These are phyloP conservation scores for Ocimum tenuiflorum DNA, from an alignment of 257 asterid genomes.

Conservation along the genomic window DNA sequence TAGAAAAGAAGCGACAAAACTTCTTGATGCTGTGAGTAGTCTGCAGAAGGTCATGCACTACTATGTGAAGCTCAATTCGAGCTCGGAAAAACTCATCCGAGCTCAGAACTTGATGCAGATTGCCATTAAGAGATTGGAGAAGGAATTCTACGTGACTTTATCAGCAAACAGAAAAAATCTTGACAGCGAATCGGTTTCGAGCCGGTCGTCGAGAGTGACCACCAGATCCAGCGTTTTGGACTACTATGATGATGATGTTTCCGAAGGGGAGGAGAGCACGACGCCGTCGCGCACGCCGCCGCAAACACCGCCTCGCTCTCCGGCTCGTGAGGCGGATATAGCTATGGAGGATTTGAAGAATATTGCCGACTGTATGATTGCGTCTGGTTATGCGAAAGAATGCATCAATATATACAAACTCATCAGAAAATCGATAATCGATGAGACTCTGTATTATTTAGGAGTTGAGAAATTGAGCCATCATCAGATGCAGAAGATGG, in stretches of 20 bases:
- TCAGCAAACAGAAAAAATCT: conserved; percentile 40
- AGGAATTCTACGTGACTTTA: conserved; percentile 47
- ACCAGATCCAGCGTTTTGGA: conserved; percentile 35
- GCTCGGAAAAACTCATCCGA: conserved; percentile 37
- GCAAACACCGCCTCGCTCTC: conserved; percentile 2
- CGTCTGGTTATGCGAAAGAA: conserved; percentile 61
- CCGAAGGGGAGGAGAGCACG: conserved; percentile 32
- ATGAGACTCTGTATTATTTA: conserved; percentile 58
- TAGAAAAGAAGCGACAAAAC: conserved; percentile 32
- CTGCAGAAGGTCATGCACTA: conserved; percentile 52
- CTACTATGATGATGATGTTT: conserved; percentile 26
- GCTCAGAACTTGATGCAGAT: conserved; percentile 61
- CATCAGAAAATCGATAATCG: conserved; percentile 60
- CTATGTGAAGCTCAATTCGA: conserved; percentile 30
- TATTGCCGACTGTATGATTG: conserved; percentile 71
- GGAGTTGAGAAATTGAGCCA: conserved; percentile 50
- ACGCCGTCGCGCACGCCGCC: conserved; percentile 29
- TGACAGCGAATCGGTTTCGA: conserved; percentile 50
- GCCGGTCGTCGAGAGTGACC: conserved; percentile 27
- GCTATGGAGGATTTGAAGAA: conserved; percentile 45
- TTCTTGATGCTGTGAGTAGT: conserved; percentile 40
- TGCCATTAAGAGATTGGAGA: conserved; percentile 59
- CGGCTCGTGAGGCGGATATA: conserved; percentile 28
- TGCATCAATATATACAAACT: conserved; percentile 53
- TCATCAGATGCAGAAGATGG: conserved; percentile 64